Percentiles rank a stretch among this genome's conserved stretches.
These are phyloP conservation scores for Mrakia hoshinonis DNA, from an alignment of 768 basidiomycete species.

Conservation along the genomic window DNA sequence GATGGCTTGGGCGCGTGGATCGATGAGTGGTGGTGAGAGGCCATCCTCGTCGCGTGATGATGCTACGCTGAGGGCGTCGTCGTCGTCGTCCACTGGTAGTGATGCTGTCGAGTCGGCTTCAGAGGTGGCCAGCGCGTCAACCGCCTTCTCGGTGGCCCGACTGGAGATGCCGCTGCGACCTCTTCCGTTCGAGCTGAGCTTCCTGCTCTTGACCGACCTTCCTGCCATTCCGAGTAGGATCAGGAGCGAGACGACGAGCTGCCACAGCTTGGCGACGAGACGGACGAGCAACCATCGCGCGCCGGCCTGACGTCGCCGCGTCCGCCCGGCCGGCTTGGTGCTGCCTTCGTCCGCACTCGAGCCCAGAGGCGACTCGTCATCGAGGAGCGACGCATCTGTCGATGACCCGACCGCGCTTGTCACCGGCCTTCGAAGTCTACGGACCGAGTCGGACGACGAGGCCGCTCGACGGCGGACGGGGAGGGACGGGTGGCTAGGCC, in stretches of 20 bases:
- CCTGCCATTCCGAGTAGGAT: background rate
- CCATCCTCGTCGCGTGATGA: conserved; percentile 8
- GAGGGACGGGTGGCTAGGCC: background rate
- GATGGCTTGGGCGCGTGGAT: background rate
- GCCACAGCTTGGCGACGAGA: background rate
- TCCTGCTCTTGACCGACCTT: background rate
- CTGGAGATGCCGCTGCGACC: background rate
- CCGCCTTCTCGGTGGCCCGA: background rate
- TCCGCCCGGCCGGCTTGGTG: background rate
- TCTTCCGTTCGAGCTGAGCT: background rate
- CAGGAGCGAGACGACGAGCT: background rate
- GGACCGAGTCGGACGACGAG: background rate
- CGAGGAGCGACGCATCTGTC: too few relatives aligned
- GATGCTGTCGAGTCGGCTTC: background rate
- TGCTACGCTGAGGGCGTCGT: background rate
- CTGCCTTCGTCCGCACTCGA: too few relatives aligned
- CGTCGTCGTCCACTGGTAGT: background rate
- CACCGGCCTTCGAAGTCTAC: background rate
- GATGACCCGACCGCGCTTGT: too few relatives aligned
- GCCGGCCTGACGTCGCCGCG: background rate
- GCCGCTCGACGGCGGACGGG: background rate
- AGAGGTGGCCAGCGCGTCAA: background rate
- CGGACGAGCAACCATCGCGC: conserved; percentile 3
- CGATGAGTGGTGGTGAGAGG: background rate
- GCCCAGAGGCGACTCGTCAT: too few relatives aligned